phyloP scores from a whole-genome alignment of 1,284 basidiomycete species.

The Microbotryum lychnidis-dioicae region DNA sequence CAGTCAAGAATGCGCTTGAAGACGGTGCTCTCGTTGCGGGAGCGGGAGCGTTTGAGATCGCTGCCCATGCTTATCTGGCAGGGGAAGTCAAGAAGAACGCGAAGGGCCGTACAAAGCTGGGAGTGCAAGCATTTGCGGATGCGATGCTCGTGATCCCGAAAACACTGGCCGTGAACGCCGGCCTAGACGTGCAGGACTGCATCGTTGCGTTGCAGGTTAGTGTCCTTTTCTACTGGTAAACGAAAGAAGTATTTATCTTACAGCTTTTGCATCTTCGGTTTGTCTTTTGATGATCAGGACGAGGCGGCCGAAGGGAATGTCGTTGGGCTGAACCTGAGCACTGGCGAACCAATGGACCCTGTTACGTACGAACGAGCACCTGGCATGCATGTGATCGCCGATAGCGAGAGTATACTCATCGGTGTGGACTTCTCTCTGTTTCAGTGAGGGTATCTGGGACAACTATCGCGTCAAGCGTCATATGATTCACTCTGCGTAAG shows the following conservation, averaged over 20 bases:
- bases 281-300: slow-evolving; percentile 50
- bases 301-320: slow-evolving; percentile 83
- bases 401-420: not conserved
- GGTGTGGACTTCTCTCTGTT: not conserved
- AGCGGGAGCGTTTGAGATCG: slow-evolving; percentile 93
- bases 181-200: slow-evolving; percentile 93
- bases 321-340: slow-evolving; percentile 84
- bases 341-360: slow-evolving; percentile 94
- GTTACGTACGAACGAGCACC: slow-evolving; percentile 47
- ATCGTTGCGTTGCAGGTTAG: slow-evolving; percentile 78
- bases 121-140: slow-evolving; percentile 94
- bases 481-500: slow-evolving; percentile 89
- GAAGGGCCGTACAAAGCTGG: slow-evolving; percentile 95
- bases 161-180: slow-evolving; percentile 91
- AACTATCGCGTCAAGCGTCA: slow-evolving; percentile 98
- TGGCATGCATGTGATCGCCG: too few species aligned
- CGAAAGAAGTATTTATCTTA: too few species aligned
- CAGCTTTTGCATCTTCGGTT: slow-evolving; percentile 4
- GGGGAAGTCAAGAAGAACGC: slow-evolving; percentile 69
- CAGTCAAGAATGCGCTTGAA: slow-evolving; percentile 95
- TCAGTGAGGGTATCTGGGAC: slow-evolving; percentile 84
- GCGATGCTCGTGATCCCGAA: slow-evolving; percentile 92
- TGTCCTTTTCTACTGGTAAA: not conserved
- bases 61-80: slow-evolving; percentile 73
- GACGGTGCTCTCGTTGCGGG: slow-evolving; percentile 84